Percentiles rank a stretch among this genome's conserved stretches.
These are phyloP conservation scores for Acephala macrosclerotiorum DNA, from an alignment of 2,329 filamentous ascomycete species.

Conservation along the genomic window DNA sequence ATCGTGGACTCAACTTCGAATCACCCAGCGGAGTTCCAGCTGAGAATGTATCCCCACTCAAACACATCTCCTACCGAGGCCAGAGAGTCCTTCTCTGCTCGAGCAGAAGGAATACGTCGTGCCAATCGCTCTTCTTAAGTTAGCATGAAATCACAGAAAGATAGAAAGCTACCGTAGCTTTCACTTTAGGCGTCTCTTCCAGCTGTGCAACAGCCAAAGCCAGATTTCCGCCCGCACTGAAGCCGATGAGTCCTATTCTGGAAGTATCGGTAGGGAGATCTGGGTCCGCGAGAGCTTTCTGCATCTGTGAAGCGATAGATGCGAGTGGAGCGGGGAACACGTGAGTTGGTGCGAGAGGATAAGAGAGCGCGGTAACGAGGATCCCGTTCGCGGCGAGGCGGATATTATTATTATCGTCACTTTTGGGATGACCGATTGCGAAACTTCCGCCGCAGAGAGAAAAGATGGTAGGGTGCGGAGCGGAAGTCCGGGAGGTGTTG, in stretches of 20 bases:
- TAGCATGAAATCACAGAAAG: background rate
- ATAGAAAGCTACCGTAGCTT: background rate
- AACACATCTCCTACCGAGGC: background rate
- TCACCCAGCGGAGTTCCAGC: background rate
- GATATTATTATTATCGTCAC: conserved; percentile 4
- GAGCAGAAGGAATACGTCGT: background rate
- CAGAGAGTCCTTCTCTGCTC: background rate
- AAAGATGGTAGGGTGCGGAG: conserved; percentile 5
- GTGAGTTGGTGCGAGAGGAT: conserved; percentile 7
- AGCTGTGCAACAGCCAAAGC: background rate
- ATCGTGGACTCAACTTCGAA: background rate
- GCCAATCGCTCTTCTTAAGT: background rate
- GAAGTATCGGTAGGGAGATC: background rate
- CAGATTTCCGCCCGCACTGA: conserved; percentile 9
- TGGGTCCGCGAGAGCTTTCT: background rate
- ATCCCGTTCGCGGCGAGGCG: background rate
- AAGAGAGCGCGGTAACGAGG: background rate
- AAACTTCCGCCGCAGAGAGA: background rate
- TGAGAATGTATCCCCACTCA: background rate
- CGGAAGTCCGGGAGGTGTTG: background rate
- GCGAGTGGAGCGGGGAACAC: background rate
- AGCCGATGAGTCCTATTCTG: background rate
- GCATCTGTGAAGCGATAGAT: background rate
- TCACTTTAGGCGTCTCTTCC: background rate
- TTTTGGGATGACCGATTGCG: background rate